Evolutionary conservation across 768 basidiomycete species (phyloP).

Genomic region (Boletales sp.): DNA sequence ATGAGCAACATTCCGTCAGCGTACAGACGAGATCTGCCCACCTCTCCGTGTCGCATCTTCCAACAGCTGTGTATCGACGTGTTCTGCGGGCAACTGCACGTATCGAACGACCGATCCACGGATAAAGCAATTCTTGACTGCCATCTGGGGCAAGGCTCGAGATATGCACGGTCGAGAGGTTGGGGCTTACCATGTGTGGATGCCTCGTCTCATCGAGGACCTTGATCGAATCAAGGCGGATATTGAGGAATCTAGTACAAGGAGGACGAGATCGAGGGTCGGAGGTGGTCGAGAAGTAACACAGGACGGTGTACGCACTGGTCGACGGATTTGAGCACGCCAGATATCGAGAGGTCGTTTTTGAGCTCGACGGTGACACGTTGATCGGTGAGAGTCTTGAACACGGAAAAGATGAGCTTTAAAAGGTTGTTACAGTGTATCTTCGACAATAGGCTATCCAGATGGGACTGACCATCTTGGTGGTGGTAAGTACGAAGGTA

Average conservation of each 20-base stretch:
- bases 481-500: background rate
- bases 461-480: constrained; percentile 21
- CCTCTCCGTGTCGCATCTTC: constrained; percentile 98
- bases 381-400: constrained; percentile 98
- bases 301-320: constrained; percentile 56
- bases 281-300: background rate
- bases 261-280: background rate
- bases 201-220: constrained; percentile 90
- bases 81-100: constrained; percentile 88
- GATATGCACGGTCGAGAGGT: background rate
- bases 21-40: constrained; percentile 30
- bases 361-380: constrained; percentile 96
- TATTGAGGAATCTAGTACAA: constrained; percentile 79
- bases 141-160: constrained; percentile 59
- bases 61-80: constrained; percentile 90
- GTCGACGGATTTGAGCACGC: constrained; percentile 95
- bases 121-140: constrained; percentile 98
- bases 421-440: constrained; percentile 6
- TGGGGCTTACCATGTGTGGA: constrained; percentile 84
- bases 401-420: constrained; percentile 92
- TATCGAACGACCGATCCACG: constrained; percentile 98
- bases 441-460: background rate
- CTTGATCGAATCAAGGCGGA: constrained; percentile 90
- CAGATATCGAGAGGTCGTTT: constrained; percentile 96
- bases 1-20: constrained; percentile 1